Conservation (phyloP, 306 rosid species). For the Rosa rugosa region DNA sequence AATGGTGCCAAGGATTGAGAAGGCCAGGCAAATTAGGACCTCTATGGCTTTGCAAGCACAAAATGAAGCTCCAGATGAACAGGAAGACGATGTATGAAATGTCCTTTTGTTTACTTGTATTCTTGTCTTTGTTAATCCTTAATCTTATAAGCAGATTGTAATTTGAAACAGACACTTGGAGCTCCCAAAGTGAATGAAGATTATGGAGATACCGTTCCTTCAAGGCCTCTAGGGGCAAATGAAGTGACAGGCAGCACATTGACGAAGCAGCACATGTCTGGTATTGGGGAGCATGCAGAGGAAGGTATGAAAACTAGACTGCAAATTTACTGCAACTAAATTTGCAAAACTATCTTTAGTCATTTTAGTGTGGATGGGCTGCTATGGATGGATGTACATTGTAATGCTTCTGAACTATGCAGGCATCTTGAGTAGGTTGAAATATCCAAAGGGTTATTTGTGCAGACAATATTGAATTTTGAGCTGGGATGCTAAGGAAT, state of each 20-base stretch:
- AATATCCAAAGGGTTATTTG: neutral
- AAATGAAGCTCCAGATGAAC: slow-evolving; percentile 49
- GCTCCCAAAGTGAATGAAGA: slow-evolving; percentile 58
- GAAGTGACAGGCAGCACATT: slow-evolving; percentile 42
- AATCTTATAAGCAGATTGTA: slow-evolving; percentile 20
- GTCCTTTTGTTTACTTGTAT: neutral
- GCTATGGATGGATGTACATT: neutral
- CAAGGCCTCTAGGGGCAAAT: slow-evolving; percentile 53
- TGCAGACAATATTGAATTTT: neutral
- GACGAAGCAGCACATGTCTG: slow-evolving; percentile 45
- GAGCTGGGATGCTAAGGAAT: neutral
- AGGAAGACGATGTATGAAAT: slow-evolving; percentile 61
- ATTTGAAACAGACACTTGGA: slow-evolving; percentile 49
- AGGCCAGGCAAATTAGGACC: slow-evolving; percentile 78
- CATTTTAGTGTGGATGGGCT: neutral
- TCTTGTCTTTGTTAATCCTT: neutral
- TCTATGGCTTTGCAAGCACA: slow-evolving; percentile 78
- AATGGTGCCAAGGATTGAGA: slow-evolving; percentile 77
- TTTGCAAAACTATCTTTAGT: slow-evolving; percentile 4
- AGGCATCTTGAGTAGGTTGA: neutral
- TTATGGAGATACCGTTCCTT: slow-evolving; percentile 88
- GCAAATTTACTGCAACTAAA: no score
- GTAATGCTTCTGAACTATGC: neutral
- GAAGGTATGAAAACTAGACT: slow-evolving; percentile 51
- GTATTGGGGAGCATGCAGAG: slow-evolving; percentile 39